A percentile compares a stretch with the other conserved stretches of the same genome.
These are phyloP conservation scores for Suhomyces maxii DNA, from an alignment of 1,139 yeast genomes.

Conservation along the genomic window DNA sequence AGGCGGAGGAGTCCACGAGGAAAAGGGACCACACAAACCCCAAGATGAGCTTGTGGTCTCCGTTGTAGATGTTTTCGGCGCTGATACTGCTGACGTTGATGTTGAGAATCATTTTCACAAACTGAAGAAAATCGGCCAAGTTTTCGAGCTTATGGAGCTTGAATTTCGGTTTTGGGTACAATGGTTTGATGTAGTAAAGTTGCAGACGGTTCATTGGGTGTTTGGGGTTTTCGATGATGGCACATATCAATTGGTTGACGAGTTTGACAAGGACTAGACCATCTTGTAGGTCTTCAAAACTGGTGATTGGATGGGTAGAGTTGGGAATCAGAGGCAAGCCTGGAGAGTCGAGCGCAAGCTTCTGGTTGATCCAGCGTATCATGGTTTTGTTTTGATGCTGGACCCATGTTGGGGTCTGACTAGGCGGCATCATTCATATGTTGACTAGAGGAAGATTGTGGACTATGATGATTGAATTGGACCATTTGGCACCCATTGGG, in stretches of 20 bases:
- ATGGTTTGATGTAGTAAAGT: slow-evolving; percentile 33
- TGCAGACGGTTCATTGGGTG: slow-evolving; percentile 16
- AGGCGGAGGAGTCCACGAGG: slow-evolving; percentile 50
- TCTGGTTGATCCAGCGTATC: slow-evolving; percentile 48
- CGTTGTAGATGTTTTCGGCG: slow-evolving; percentile 68
- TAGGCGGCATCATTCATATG: slow-evolving; percentile 2
- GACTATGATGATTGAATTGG: neutral
- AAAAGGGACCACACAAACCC: slow-evolving; percentile 68
- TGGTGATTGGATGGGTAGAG: slow-evolving; percentile 16
- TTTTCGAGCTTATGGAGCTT: slow-evolving; percentile 65
- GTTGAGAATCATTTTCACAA: slow-evolving; percentile 49
- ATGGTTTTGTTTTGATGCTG: slow-evolving; percentile 46
- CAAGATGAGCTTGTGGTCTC: slow-evolving; percentile 60
- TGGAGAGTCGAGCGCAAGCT: slow-evolving; percentile 23
- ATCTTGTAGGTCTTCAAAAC: slow-evolving; percentile 36
- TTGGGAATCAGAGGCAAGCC: slow-evolving; percentile 27
- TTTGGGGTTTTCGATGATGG: slow-evolving; percentile 17
- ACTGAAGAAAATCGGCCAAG: slow-evolving; percentile 55
- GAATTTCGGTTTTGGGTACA: slow-evolving; percentile 48
- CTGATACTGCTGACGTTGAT: slow-evolving; percentile 60
- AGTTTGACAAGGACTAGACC: slow-evolving; percentile 42
- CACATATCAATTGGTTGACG: slow-evolving; percentile 33
- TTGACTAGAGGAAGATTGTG: neutral
- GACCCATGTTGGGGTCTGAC: slow-evolving; percentile 33
- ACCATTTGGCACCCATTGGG: slow-evolving; percentile 4